Evolutionary conservation across 1,139 yeast genomes (phyloP).

Genomic region (Taiozyma onychis): DNA sequence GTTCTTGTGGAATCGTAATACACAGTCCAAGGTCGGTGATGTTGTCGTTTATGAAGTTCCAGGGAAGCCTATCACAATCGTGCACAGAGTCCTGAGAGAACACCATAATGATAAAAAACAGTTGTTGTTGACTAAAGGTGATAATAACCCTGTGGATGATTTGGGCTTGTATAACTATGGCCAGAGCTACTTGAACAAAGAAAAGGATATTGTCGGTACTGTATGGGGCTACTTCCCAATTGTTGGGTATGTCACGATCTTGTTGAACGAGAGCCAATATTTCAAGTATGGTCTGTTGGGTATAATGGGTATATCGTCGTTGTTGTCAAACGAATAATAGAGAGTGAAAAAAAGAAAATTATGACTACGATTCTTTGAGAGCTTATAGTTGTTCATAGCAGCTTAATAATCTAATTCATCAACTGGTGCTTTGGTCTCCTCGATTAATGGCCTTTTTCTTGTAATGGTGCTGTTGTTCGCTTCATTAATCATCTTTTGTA

Average conservation of each 20-base stretch:
- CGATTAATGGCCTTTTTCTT: constrained; percentile 4
- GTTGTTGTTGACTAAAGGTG: constrained; percentile 87
- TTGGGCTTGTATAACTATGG: constrained; percentile 75
- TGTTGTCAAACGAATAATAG: constrained; percentile 39
- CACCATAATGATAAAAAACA: constrained; percentile 57
- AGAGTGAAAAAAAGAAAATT: not conserved
- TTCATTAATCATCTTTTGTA: constrained; percentile 12
- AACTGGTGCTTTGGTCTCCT: constrained; percentile 1
- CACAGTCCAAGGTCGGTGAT: constrained; percentile 76
- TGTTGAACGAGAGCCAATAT: constrained; percentile 83
- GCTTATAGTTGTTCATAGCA: too few relatives aligned
- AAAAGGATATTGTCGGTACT: constrained; percentile 77
- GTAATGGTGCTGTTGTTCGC: constrained; percentile 3
- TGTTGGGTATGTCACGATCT: constrained; percentile 86
- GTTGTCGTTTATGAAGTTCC: constrained; percentile 89
- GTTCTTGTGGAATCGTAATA: constrained; percentile 82
- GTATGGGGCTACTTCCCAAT: constrained; percentile 91
- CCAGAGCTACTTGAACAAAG: constrained; percentile 71
- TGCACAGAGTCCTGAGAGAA: constrained; percentile 87
- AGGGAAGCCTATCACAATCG: constrained; percentile 85
- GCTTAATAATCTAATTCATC: constrained; percentile 9
- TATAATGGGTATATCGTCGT: constrained; percentile 53
- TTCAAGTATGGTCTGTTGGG: constrained; percentile 70
- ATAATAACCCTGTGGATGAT: constrained; percentile 91
- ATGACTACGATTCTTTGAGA: not conserved